Base-by-base conservation (phyloP, 2,329 filamentous ascomycete genomes). In the Polychaeton citri region DNA sequence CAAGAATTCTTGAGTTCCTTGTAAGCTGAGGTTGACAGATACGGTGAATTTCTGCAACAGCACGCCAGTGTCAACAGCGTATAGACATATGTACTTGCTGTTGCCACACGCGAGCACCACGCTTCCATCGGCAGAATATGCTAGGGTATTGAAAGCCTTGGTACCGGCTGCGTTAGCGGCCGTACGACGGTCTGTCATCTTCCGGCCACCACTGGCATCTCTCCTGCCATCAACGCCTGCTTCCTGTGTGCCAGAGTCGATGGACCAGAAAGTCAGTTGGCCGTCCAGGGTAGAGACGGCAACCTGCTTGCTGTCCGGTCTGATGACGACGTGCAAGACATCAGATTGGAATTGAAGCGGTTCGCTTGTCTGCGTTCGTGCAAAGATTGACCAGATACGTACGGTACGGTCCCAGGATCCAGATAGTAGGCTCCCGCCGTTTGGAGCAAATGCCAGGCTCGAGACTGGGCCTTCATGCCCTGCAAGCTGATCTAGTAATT, bases 11-110 rank as follows among this genome's bases (percentile, higher is more conserved):
- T 96, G 88, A 1, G 90, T 98, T 32, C 90, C 90, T 15, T 93
- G 87, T 2, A 98, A 67, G 2, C 87, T 93, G n/a, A 95, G 68
- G 59, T 98, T 98, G 52, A 94, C 75, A 48, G 84, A 93, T 51
- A 96, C 87, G 2, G 88, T 95, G 54, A 81, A 98, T 55, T 95
- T 95, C 58, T 92, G 94, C 38, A 96, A 67, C 8, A 98, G 65
- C 1, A 90, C 85, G 57, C 90, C 86, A 1, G 88, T 93, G 39
- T 78, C 77, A 20, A 93, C 84, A n/a, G 92, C 88, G 62, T 98
- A 98, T 39, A 98, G 61, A 55, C 90, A 96, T 35, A 98, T 95
- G 59, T 93, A 95, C 64, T 98, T 98, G 76, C 86, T 95, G 67
- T 90, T 94, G 20, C 90, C 90, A 33, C 76, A 87, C 1, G 88